phyloP scores from a whole-genome alignment of 1,284 basidiomycete genomes.

The Rhodotorula sp. region DNA sequence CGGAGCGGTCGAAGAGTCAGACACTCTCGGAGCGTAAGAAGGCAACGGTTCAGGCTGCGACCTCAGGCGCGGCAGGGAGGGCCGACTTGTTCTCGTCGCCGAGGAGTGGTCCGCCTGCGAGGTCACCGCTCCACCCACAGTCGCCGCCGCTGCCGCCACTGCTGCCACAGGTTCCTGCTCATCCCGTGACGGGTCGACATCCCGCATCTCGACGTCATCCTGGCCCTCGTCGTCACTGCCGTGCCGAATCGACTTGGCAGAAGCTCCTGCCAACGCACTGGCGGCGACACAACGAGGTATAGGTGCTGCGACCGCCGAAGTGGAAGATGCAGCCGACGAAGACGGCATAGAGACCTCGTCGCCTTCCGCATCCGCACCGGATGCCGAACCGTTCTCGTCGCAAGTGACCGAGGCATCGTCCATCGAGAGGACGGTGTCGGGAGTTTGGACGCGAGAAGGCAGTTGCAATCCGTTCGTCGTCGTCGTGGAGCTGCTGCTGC shows the following conservation, averaged over 20 bases:
- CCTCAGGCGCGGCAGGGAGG: not conserved
- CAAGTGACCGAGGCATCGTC: conserved; percentile 29
- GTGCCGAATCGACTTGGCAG: not conserved
- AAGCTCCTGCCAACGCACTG: not conserved
- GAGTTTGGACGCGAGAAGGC: conserved; percentile 31
- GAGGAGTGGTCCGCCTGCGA: not conserved
- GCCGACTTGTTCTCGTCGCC: no score
- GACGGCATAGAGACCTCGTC: conserved; percentile 5
- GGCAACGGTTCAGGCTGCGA: not conserved
- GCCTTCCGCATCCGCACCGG: conserved; percentile 16
- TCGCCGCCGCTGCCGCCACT: not conserved
- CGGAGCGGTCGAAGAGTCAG: not conserved
- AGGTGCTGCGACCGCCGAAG: not conserved
- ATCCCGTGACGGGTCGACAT: not conserved
- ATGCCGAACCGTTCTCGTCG: conserved; percentile 29
- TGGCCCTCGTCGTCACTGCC: conserved; percentile 10
- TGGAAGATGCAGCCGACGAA: conserved; percentile 5
- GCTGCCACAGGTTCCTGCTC: not conserved
- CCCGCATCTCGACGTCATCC: conserved; percentile 31
- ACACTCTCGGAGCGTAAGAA: not conserved
- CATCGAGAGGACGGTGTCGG: conserved; percentile 33
- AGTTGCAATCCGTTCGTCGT: conserved; percentile 17
- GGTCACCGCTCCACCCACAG: not conserved
- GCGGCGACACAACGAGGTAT: not conserved
- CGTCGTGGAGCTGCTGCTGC: not conserved